phyloP scores from a whole-genome alignment of 73 alveolate genomes.

The Durusdinium trenchii region DNA sequence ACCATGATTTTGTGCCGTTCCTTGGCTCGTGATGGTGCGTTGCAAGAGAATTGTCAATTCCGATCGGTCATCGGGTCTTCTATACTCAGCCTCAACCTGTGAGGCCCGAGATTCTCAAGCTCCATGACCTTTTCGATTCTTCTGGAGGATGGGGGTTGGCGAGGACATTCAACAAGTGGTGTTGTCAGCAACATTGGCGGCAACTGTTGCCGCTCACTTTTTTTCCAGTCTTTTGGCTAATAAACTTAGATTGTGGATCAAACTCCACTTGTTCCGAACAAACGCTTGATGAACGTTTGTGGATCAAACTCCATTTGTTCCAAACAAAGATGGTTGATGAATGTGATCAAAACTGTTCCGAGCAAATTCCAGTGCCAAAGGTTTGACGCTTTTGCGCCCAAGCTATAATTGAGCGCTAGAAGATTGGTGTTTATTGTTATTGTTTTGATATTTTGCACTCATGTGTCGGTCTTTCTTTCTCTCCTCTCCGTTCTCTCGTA shows the following conservation, averaged over 20 bases:
- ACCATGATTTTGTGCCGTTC: not conserved
- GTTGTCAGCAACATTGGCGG: not conserved
- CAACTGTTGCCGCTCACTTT: not conserved
- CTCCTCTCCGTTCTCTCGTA: not conserved
- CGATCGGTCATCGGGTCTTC: not conserved
- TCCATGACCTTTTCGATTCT: not conserved
- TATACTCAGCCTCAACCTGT: not conserved
- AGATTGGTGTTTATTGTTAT: not conserved
- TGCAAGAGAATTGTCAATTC: not conserved
- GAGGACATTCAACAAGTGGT: not conserved
- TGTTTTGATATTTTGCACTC: not conserved
- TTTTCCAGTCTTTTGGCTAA: not conserved
- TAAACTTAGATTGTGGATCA: too few relatives aligned
- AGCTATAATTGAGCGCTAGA: too few relatives aligned
- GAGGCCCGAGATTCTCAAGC: not conserved
- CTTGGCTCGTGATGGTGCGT: not conserved
- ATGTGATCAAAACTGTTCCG: not conserved
- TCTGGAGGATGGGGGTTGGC: not conserved
- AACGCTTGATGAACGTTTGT: too few relatives aligned
- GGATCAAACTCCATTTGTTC: too few relatives aligned
- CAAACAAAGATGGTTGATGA: too few relatives aligned
- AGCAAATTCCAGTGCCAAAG: not conserved
- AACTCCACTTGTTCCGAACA: too few relatives aligned
- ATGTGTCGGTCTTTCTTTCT: not conserved
- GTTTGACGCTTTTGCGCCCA: too few relatives aligned